phyloP scores from a whole-genome alignment of 1,139 yeast species.

The Insectozyma bohioensis region DNA sequence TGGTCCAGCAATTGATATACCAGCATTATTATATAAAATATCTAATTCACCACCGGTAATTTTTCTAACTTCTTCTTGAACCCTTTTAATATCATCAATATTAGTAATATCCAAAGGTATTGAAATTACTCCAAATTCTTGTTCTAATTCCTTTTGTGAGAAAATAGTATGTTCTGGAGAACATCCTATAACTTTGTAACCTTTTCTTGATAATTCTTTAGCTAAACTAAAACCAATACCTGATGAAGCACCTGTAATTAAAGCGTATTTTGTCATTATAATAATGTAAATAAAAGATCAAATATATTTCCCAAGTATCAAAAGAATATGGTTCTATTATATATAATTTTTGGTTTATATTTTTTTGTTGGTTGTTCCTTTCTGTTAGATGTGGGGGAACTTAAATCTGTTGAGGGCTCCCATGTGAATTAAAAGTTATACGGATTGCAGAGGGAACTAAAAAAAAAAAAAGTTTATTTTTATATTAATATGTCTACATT shows the following conservation, averaged over 20 bases:
- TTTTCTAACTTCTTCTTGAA: conserved; percentile 21
- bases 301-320: too few relatives aligned
- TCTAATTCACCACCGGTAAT: conserved; percentile 30
- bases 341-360: too few relatives aligned
- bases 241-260: conserved; percentile 41
- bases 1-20: conserved; percentile 32
- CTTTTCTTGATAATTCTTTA: conserved; percentile 26
- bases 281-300: too few relatives aligned
- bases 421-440: too few relatives aligned
- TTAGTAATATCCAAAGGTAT: conserved; percentile 34
- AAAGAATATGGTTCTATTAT: too few relatives aligned
- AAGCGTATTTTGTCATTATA: conserved; percentile 22
- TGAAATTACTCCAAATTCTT: conserved; percentile 29
- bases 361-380: too few relatives aligned
- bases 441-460: too few relatives aligned
- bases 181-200: conserved; percentile 36
- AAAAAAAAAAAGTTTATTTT: too few relatives aligned
- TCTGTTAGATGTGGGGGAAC: too few relatives aligned
- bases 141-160: conserved; percentile 28
- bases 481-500: too few relatives aligned
- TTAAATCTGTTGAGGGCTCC: too few relatives aligned
- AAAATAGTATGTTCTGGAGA: conserved; percentile 25
- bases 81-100: conserved; percentile 25
- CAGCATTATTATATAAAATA: conserved; percentile 37
- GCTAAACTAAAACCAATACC: conserved; percentile 40